Percentiles rank a stretch among this genome's conserved stretches.
Evolutionary conservation across 1,284 basidiomycete genomes (phyloP).

Genomic region (Ganoderma sinense): DNA sequence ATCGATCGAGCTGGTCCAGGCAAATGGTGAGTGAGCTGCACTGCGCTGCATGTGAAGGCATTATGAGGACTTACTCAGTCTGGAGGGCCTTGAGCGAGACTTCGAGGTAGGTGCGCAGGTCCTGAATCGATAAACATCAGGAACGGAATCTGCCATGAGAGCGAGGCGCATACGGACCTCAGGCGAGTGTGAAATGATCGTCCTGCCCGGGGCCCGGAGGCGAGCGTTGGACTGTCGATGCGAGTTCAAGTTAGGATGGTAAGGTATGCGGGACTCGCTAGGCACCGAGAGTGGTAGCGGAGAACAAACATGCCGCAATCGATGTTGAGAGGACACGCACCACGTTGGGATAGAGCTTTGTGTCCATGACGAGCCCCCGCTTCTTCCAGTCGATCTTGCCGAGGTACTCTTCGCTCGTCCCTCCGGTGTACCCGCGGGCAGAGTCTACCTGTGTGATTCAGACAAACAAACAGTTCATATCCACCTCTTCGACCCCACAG

Average conservation of each 20-base stretch:
- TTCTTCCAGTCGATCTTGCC: constrained; percentile 45
- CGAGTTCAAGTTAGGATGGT: background rate
- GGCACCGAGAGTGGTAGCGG: background rate
- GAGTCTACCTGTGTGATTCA: constrained; percentile 53
- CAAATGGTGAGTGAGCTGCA: no score
- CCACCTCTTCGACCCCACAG: background rate
- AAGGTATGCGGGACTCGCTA: background rate
- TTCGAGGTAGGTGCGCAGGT: constrained; percentile 53
- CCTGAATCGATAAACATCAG: constrained; percentile 26
- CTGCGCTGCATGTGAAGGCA: no score
- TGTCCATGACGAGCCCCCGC: constrained; percentile 58
- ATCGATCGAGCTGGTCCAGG: constrained; percentile 37
- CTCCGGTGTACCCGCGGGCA: constrained; percentile 55
- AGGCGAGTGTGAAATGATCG: constrained; percentile 28
- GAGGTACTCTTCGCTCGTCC: constrained; percentile 58
- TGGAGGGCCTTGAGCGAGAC: constrained; percentile 54
- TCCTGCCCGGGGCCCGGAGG: constrained; percentile 9
- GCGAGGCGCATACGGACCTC: constrained; percentile 20
- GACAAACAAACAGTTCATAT: background rate
- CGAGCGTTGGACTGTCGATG: constrained; percentile 18
- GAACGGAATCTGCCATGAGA: background rate
- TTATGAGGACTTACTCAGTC: constrained; percentile 46
- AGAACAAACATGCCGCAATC: background rate
- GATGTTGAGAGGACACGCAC: constrained; percentile 13
- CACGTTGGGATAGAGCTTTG: constrained; percentile 34